Evolutionary conservation across 1,284 basidiomycete species (phyloP).

Genomic region (Bjerkandera adusta): DNA sequence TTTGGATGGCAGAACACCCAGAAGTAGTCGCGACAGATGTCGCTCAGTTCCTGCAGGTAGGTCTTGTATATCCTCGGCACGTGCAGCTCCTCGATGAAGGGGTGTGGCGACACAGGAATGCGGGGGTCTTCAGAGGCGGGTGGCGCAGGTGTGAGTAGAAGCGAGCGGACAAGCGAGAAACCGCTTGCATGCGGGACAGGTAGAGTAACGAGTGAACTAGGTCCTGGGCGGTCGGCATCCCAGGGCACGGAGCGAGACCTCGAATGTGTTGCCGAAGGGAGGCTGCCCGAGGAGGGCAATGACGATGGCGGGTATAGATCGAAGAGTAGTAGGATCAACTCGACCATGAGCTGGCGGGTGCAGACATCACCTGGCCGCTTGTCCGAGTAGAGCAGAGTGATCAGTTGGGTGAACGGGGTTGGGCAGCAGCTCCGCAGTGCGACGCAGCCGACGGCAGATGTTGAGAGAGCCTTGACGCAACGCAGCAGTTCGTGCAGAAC

Average conservation of each 20-base stretch:
- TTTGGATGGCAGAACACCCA: slow-evolving; percentile 98
- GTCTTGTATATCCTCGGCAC: slow-evolving; percentile 86
- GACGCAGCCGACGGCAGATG: slow-evolving; percentile 81
- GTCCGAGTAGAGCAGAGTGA: slow-evolving; percentile 88
- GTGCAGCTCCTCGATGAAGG: slow-evolving; percentile 87
- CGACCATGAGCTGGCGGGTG: slow-evolving; percentile 87
- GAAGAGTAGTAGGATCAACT: slow-evolving; percentile 80
- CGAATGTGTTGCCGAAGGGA: slow-evolving; percentile 15
- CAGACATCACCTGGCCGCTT: slow-evolving; percentile 95
- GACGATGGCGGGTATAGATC: slow-evolving; percentile 76
- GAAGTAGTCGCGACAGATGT: slow-evolving; percentile 94
- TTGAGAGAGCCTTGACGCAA: slow-evolving; percentile 91
- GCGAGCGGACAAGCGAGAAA: slow-evolving; percentile 66
- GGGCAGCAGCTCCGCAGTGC: slow-evolving; percentile 85
- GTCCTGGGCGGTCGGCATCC: slow-evolving; percentile 28
- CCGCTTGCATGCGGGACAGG: slow-evolving; percentile 70
- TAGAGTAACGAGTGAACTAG: slow-evolving; percentile 53
- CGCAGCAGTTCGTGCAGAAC: slow-evolving; percentile 90
- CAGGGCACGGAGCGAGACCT: slow-evolving; percentile 30
- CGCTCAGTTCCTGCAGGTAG: slow-evolving; percentile 86
- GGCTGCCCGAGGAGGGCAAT: slow-evolving; percentile 42
- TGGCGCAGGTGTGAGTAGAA: slow-evolving; percentile 75
- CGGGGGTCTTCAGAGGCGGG: slow-evolving; percentile 66
- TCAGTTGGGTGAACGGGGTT: slow-evolving; percentile 81
- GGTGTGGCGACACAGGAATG: slow-evolving; percentile 71